Evolutionary conservation across 2,329 filamentous ascomycete species (phyloP).

Genomic region (Penicillium sp.): DNA sequence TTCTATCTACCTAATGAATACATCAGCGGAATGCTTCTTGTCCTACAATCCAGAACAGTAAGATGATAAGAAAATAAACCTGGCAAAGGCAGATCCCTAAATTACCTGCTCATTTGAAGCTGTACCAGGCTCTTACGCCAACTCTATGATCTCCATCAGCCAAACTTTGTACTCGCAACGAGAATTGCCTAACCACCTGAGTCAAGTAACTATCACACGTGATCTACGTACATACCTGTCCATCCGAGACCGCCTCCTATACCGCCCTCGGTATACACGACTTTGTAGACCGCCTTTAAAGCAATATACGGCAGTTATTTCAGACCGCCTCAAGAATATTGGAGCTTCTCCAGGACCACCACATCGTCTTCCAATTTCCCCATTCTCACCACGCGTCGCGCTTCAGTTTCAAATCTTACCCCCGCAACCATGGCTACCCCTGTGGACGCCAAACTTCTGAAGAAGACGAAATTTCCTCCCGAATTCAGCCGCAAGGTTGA

Average conservation of each 20-base stretch:
- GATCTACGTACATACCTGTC: no score
- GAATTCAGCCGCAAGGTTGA: slow-evolving; percentile 97
- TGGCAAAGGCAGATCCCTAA: no score
- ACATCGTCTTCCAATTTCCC: not conserved
- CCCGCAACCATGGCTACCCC: slow-evolving; percentile 68
- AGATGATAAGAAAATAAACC: no score
- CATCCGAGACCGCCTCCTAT: not conserved
- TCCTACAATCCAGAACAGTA: no score
- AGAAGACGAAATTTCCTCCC: slow-evolving; percentile 87
- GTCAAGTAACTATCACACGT: no score
- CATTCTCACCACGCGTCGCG: slow-evolving; percentile 2
- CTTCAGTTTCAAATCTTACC: not conserved
- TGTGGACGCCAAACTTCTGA: slow-evolving; percentile 85
- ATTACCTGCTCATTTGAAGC: no score
- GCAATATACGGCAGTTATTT: not conserved
- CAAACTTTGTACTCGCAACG: no score
- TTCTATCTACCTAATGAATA: no score
- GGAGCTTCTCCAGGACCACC: not conserved
- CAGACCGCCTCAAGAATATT: not conserved
- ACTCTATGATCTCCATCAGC: no score
- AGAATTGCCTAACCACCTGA: no score
- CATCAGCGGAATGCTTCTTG: no score
- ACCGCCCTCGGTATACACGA: not conserved
- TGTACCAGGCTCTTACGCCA: no score
- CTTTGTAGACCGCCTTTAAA: not conserved